These are phyloP conservation scores for Seminavis robusta DNA, from an alignment of 108 stramenopile genomes.

Conservation along the genomic window DNA sequence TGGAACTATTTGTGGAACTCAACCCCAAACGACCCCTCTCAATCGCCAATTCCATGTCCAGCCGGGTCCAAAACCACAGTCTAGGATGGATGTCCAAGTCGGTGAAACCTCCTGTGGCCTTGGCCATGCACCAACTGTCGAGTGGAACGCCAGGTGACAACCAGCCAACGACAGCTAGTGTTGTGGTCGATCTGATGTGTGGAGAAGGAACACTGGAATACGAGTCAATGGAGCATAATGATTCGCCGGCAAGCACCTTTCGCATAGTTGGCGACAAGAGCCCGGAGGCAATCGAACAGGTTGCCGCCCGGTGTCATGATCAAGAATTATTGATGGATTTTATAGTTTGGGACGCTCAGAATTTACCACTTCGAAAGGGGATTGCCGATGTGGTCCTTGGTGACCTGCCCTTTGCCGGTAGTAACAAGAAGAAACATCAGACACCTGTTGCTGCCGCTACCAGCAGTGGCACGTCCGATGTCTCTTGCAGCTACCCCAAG, in stretches of 20 bases:
- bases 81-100: conserved; percentile 48
- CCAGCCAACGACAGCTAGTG: not conserved
- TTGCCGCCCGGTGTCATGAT: no score
- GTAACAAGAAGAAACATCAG: conserved; percentile 32
- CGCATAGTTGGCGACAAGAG: conserved; percentile 33
- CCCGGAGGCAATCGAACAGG: not conserved
- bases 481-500: no score
- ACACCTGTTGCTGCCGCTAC: conserved; percentile 9
- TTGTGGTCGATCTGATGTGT: conserved; percentile 33
- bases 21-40: conserved; percentile 40
- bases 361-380: conserved; percentile 31
- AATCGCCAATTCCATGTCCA: conserved; percentile 21
- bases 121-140: conserved; percentile 15
- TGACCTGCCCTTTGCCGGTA: conserved; percentile 43
- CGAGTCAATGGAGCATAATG: conserved; percentile 18
- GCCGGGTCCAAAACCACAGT: conserved; percentile 27
- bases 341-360: conserved; percentile 46
- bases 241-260: conserved; percentile 6
- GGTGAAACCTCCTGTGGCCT: conserved; percentile 27
- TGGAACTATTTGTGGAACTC: conserved; percentile 31
- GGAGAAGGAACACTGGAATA: conserved; percentile 50
- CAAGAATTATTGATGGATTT: conserved; percentile 21
- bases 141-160: not conserved
- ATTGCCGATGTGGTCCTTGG: conserved; percentile 32
- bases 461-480: no score